Base-by-base conservation (phyloP, 768 basidiomycete species). In the Agrocybe praecox region DNA sequence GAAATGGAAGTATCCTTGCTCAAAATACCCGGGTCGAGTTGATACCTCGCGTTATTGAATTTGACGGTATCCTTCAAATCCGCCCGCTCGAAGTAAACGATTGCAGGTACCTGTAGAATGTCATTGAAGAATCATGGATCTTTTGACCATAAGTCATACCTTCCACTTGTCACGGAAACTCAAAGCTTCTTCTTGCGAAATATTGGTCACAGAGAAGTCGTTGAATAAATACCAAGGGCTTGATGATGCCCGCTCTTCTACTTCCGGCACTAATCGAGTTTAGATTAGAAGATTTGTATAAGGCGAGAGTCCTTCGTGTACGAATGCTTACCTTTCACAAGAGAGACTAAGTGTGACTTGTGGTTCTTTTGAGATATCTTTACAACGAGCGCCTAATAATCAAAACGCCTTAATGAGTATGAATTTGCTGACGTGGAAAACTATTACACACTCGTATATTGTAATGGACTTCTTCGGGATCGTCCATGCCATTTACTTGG, bases 181-280 rank as follows among this genome's bases (percentile, higher is more conserved):
- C 56, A 98, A 72, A 1, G 92, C 96, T 63, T 98, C 95, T 32
- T 87, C 81, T 71, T 96, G 91, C 2, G 89, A 76, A 26, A 98
- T 85, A 54, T 92, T 91, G 47, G 80, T 79, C 12, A 99, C 97
- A 1, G 87, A 80, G 66, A 99, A 99, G 67, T 99, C 97, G 66
- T 99, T 99, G 85, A 98, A 98, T 53, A 98, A 71, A 65, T 89
- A 89, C 97, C 97, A 99, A 1, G 86, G 84, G 52, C 84, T 86
- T 18, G 61, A 62, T 15, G 66, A 53, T 51, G 76, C 72, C 11
- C 75, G 66, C 8, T 66, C 70, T 65, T 88, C 86, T 1, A 83
- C 83, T 55, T 88, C 86, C 0, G 91, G 91, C 36, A 95, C 92
- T 94, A 19, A 6, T 21, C 14, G 9, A 44, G 44, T 40, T 14